phyloP scores from a whole-genome alignment of 2,329 filamentous ascomycete genomes.

The Aspergillus flavus region DNA sequence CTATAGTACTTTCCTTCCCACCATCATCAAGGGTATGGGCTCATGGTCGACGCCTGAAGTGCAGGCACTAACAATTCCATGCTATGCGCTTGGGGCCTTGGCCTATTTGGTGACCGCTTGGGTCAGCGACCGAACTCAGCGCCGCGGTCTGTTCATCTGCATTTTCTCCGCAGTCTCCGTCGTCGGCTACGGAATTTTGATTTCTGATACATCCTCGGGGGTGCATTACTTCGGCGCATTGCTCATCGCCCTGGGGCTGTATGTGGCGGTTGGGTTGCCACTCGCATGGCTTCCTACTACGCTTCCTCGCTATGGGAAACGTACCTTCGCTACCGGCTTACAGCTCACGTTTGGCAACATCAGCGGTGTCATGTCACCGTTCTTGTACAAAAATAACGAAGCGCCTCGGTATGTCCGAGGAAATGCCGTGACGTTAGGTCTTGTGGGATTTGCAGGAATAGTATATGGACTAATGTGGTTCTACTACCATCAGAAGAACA shows the following conservation, averaged over 20 bases:
- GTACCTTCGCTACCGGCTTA: conserved; percentile 70
- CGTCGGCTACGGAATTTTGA: conserved; percentile 68
- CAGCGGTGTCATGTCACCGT: conserved; percentile 73
- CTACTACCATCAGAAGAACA: conserved; percentile 55
- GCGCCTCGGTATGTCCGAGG: conserved; percentile 63
- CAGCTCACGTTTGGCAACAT: conserved; percentile 72
- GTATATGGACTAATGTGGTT: conserved; percentile 60
- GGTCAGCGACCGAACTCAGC: conserved; percentile 68
- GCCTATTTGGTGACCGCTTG: conserved; percentile 68
- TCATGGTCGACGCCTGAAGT: conserved; percentile 65
- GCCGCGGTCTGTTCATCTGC: conserved; percentile 66
- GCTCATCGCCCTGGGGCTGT: conserved; percentile 73
- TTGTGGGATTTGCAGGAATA: conserved; percentile 58
- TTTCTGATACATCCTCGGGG: conserved; percentile 61
- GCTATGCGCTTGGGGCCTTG: conserved; percentile 72
- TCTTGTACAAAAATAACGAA: conserved; percentile 52
- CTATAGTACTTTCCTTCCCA: conserved; percentile 76
- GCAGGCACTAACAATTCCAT: conserved; percentile 77
- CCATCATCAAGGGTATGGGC: conserved; percentile 73
- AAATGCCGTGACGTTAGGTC: conserved; percentile 62
- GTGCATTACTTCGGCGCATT: conserved; percentile 78
- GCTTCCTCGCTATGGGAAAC: conserved; percentile 73
- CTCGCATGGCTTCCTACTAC: conserved; percentile 66
- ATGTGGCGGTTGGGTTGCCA: conserved; percentile 60
- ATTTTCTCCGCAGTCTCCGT: conserved; percentile 65